These are phyloP conservation scores for Elsinoe fawcettii DNA, from an alignment of 2,329 filamentous ascomycete genomes.

Conservation along the genomic window DNA sequence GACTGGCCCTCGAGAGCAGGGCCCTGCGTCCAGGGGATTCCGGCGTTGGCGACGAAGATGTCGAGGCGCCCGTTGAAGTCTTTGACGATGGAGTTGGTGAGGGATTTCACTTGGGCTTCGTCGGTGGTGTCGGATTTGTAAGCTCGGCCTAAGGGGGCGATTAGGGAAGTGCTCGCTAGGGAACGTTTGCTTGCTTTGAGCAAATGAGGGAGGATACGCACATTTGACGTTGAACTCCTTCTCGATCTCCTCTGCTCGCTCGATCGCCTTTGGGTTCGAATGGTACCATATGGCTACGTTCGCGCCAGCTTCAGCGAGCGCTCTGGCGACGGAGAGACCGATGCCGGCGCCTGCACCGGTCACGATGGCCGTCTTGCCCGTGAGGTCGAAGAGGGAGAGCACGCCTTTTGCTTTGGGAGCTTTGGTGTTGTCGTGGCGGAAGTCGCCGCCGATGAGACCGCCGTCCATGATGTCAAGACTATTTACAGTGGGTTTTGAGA, in stretches of 20 bases:
- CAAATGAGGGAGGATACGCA: slow-evolving; percentile 13
- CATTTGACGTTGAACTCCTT: slow-evolving; percentile 30
- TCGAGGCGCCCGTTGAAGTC: slow-evolving; percentile 71
- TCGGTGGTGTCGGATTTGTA: slow-evolving; percentile 44
- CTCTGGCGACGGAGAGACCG: slow-evolving; percentile 28
- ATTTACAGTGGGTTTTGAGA: background rate
- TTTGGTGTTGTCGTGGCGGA: slow-evolving; percentile 30
- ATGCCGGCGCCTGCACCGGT: slow-evolving; percentile 31
- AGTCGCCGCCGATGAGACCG: slow-evolving; percentile 30
- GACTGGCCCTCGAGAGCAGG: slow-evolving; percentile 58
- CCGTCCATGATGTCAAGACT: slow-evolving; percentile 21
- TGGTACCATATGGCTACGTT: slow-evolving; percentile 41
- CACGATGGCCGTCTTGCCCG: slow-evolving; percentile 31
- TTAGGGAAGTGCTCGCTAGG: no score
- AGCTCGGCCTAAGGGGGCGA: slow-evolving; percentile 34
- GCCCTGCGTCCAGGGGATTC: slow-evolving; percentile 65
- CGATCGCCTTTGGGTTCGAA: slow-evolving; percentile 29
- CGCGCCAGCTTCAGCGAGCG: slow-evolving; percentile 34
- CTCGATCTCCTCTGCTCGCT: slow-evolving; percentile 27
- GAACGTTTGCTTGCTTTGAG: background rate
- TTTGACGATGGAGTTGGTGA: slow-evolving; percentile 37
- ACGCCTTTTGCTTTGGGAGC: slow-evolving; percentile 25
- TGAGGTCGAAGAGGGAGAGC: slow-evolving; percentile 28
- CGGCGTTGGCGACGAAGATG: slow-evolving; percentile 71
- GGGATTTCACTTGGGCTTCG: slow-evolving; percentile 34